Percentiles rank a stretch among this genome's conserved stretches.
Conservation (phyloP, 345 rosid genomes). For the Garcia nutans region DNA sequence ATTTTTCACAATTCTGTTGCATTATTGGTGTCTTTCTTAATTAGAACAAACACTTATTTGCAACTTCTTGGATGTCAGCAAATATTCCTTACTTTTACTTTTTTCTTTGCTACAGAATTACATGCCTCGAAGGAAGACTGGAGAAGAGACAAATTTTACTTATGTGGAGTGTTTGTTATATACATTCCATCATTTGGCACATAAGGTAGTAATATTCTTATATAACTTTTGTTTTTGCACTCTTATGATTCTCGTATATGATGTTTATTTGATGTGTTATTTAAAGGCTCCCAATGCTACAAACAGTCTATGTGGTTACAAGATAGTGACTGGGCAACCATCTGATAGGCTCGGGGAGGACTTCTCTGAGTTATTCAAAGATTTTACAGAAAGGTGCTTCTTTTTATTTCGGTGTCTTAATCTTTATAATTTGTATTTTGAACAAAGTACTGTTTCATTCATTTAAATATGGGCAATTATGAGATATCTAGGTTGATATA, state of each 20-base stretch:
- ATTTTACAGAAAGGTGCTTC: slow-evolving; percentile 78
- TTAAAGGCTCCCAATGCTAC: slow-evolving; percentile 94
- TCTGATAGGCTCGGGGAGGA: slow-evolving; percentile 97
- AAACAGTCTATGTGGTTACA: slow-evolving; percentile 92
- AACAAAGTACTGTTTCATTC: not conserved
- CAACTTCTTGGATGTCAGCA: not conserved
- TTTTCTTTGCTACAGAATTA: slow-evolving; percentile 54
- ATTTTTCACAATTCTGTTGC: not conserved
- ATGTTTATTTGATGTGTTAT: slow-evolving; percentile 32
- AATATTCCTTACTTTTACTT: not conserved
- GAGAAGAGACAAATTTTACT: slow-evolving; percentile 93
- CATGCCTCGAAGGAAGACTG: slow-evolving; percentile 91
- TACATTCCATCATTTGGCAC: slow-evolving; percentile 85
- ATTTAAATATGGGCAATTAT: not conserved
- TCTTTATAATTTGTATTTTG: not conserved
- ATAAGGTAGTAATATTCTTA: slow-evolving; percentile 57
- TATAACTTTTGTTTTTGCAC: slow-evolving; percentile 9
- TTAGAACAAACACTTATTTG: not conserved
- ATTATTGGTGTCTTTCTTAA: not conserved
- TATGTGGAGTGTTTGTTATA: slow-evolving; percentile 91
- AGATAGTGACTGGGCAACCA: slow-evolving; percentile 96
- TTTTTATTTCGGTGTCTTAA: not conserved
- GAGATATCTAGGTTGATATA: not conserved
- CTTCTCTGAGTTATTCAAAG: slow-evolving; percentile 80
- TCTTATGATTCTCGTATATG: not conserved